Evolutionary conservation across 352 stramenopile species (phyloP), one percentile per base, ranked within the genome.

Genomic region (Lagenidium giganteum): DNA sequence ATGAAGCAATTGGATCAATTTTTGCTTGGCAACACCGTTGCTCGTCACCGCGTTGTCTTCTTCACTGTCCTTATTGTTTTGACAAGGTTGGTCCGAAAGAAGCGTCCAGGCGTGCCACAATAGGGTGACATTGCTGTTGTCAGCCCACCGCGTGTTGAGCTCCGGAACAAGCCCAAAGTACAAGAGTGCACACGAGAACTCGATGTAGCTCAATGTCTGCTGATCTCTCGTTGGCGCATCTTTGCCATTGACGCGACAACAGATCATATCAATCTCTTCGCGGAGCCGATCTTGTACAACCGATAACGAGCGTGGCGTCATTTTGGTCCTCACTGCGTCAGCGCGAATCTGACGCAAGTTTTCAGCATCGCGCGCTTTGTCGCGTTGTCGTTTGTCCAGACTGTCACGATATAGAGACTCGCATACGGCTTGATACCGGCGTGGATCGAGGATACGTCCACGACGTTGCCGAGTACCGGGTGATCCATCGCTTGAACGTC

Each of bases 141-240:
- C 41, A 45, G 64, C 41, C 50, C 57, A 81, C 3, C 46, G 50
- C 2, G 66, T 68, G n/a, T 67, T 61, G 13, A 65, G 42, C 23
- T 66, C 55, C 1, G 61, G 46, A 17, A 79, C 66, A 25, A 84
- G 63, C 14, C 71, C 71, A 22, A 84, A 84, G 30, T 79, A 77
- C 8, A 84, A 42, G 3, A 84, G 28, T 1, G 58, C 66, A 25
- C 71, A 84, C 6, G 71, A 79, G 41, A 84, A 84, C 47, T 79
- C 65, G 13, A 84, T 47, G 38, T 70, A 73, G 17, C 51, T 57
- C 31, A 73, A n/a, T n/a, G n/a, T n/a, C n/a, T n/a, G n/a, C n/a
- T n/a, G n/a, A 3, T 26, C 24, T 20, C 14, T 42, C 38, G 18
- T 16, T 4, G 9, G 14, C 24, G 9, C 17, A 17, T 16, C 5